Evolutionary conservation across 148 eudicot genomes (phyloP), one percentile per base, ranked within the genome.

Genomic region (Spergularia marina): DNA sequence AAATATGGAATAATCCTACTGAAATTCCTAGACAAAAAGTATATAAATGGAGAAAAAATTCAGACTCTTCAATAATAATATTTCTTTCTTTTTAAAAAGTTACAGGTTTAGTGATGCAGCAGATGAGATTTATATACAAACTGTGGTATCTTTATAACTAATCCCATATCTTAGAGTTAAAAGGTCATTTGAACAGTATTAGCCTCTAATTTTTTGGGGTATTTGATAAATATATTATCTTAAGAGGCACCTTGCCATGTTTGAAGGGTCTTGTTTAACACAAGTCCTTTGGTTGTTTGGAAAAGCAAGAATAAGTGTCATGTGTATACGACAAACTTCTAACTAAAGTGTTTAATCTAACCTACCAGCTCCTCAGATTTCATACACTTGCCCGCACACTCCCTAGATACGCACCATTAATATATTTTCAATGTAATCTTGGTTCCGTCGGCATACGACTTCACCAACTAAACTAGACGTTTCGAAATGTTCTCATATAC

Each of bases 251-350:
- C 58, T 71, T 69, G 69, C 80, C 52, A 73, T 58, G 78, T 70
- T 21, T 58, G 59, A 75, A 70, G 65, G 78, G 66, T 56, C 65
- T 76, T 9, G 68, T 53, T 61, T 15, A 78, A 30, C 36, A 30
- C 44, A 58, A 78, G 77, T 81, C 80, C 64, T 75, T 77, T 71
- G 83, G 83, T 81, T 53, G 84, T 78, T 87, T 68, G 77, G 83
- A 87, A 74, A 78, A 79, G 81, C 86, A 78, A 78, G 77, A 78
- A 44, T 44, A 44, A 74, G 71, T 64, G 82, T 61, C 81, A 79
- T 79, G 63, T 54, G 30, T 34, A 59, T 65, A 70, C 40, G 80
- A 77, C 85, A 80, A 82, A 77, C 74, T 61, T 74, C 59, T 36
- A 75, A 75, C 72, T 72, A 74, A 70, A 63, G 71, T 56, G 56